phyloP scores from a whole-genome alignment of 768 basidiomycete species.

The Tulasnella sp. region DNA sequence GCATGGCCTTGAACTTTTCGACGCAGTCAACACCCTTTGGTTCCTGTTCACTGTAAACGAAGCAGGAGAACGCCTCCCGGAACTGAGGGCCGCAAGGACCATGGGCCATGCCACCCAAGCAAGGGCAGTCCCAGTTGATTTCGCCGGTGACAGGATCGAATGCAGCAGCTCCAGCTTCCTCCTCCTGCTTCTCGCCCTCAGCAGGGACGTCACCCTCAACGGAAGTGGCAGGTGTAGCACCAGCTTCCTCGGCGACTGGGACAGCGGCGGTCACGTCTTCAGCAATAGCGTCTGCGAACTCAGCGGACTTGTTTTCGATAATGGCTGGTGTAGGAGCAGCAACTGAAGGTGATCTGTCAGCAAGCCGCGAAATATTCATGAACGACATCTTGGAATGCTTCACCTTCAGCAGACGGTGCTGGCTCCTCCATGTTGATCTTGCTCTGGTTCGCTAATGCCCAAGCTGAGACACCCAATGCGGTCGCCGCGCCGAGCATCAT shows the following conservation, averaged over 20 bases:
- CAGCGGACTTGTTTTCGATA: neutral
- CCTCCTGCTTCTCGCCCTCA: slow-evolving; percentile 2
- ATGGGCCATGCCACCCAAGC: slow-evolving; percentile 96
- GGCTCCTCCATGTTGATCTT: neutral
- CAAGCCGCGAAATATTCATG: neutral
- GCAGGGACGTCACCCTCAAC: neutral
- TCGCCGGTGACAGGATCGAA: slow-evolving; percentile 96
- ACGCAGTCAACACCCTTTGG: slow-evolving; percentile 98
- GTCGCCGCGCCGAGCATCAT: neutral
- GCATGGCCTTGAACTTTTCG: slow-evolving; percentile 96
- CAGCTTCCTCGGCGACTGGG: neutral
- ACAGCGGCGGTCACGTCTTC: neutral
- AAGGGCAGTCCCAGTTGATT: slow-evolving; percentile 99
- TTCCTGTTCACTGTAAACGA: slow-evolving; percentile 85
- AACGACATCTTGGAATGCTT: neutral
- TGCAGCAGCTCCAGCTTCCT: slow-evolving; percentile 35
- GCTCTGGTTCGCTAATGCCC: neutral
- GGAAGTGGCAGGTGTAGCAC: neutral
- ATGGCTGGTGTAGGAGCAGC: neutral
- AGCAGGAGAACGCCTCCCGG: slow-evolving; percentile 93
- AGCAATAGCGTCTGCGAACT: neutral
- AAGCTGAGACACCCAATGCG: neutral
- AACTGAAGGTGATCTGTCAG: neutral
- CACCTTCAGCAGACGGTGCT: neutral
- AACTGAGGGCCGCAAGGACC: slow-evolving; percentile 93